Base-by-base conservation (phyloP, 257 asterid genomes). In the Sherardia arvensis region DNA sequence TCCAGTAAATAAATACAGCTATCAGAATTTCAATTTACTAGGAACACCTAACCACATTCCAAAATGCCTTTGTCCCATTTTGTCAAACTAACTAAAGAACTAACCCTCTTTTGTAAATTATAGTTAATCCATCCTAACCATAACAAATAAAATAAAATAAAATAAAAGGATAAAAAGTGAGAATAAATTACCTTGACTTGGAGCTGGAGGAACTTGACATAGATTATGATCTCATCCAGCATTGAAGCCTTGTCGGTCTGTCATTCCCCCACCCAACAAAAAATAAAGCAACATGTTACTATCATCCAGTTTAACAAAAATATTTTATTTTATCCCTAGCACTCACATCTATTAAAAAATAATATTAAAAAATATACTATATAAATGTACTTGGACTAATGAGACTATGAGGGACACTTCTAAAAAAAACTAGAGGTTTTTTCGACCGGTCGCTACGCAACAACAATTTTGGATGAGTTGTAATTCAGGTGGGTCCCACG, bases 171-270 rank as follows among this genome's bases (percentile, higher is more conserved):
- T 49, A 49, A 21, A 75, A 65, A n/a, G n/a, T n/a, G n/a, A n/a
- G n/a, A 7, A 59, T 30, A 4, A 27, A 73, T 43, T 88, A 91
- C 98, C 77, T 91, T 91, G 96, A 91, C 97, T 84, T 91, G 97
- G 81, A 91, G 93, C 87, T 87, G 95, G 72, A 87, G 85, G 84
- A 90, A 90, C 84, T 90, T 90, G 75, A 90, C 96, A 82, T 90
- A 90, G 85, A 85, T 95, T 76, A 90, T 85, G 80, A 90, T 90
- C 84, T 90, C 97, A 80, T 90, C 97, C 64, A 90, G 87, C 97
- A 87, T 90, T 62, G 97, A 85, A 60, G 95, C 97, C 71, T 90
- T 90, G 85, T 90, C 96, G 43, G 96, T 87, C 96, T 87, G 95
- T 82, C 88, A 85, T 80, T 80, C 78, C 83, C 73, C 72, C 74